Evolutionary conservation across 179 eudicot genomes (phyloP), one percentile per base, ranked within the genome.

Genomic region (Beta macrorhiza): DNA sequence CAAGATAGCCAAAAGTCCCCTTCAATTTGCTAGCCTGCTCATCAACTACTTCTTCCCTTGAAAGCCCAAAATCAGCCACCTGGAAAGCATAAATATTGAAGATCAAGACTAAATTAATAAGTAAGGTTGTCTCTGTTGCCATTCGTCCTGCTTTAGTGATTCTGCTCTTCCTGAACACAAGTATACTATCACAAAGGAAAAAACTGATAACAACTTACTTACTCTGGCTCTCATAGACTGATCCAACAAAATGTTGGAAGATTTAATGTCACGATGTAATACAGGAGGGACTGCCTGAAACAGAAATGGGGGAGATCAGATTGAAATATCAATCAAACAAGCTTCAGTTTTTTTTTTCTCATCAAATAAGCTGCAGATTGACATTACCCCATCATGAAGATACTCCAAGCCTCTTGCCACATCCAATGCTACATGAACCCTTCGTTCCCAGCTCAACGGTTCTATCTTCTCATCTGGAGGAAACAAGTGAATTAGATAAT

Each of bases 21-120:
- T 83, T 91, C 83, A 96, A 68, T 82, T 92, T 89, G 20, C 92
- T 86, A 52, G 86, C 90, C 78, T 90, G 89, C 64, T 87, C 89
- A 68, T 83, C 89, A 63, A 90, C 88, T 89, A 90, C 86, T 78
- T 91, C 99, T 87, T 94, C 99, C 83, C 97, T 92, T 79, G 98
- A 96, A 75, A 96, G 94, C 82, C 99, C 99, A 82, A 96, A 96
- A 88, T 96, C 99, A 67, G 99, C 92, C 17, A 96, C 98, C 98
- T 94, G 84, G 12, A 62, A 77, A 65, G 55, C 71, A 56, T 25
- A 67, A 67, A 59, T 19, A 75, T 58, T 67, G 10, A 32, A 11
- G 62, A n/a, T 42, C 49, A 51, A 77, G 53, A 59, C 22, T 5
- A 29, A 47, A 4, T 13, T 16, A 59, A 45, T 45, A 57, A 44